Base-by-base conservation (phyloP, 345 rosid species). In the Lepidium sativum region DNA sequence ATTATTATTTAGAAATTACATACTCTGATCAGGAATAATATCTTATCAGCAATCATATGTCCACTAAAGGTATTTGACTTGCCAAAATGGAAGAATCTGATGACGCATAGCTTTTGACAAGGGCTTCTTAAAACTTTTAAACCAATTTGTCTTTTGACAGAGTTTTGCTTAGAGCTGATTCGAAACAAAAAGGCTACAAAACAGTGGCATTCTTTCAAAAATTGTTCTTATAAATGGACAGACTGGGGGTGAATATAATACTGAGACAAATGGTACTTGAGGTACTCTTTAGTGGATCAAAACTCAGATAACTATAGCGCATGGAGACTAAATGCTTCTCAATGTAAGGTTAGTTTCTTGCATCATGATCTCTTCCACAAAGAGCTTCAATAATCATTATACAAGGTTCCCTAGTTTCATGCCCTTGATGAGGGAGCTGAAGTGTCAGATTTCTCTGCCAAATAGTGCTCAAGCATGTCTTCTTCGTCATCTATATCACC, bases 381-480 rank as follows among this genome's bases (percentile, higher is more conserved):
- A 48, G 31, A 49, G 65, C 54, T 48, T 21, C 13, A 39, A 29
- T 6, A 40, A 41, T 43, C 61, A 43, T 12, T 53, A 10, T 42
- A 16, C 3, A 60, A 67, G 52, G 77, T 38, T 68, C 20, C 60
- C 65, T 67, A 79, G 65, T 42, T 73, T 68, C 71, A 70, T 74
- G 82, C 66, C 75, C 74, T 80, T n/a, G 78, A 80, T 11, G 86
- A 67, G 64, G 86, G 92, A 18, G 79, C 14, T 1, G 89, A 80
- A 7, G 83, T 67, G 66, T 87, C 94, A 31, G 88, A 77, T 75
- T 92, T 92, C 86, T 89, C 96, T 0, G 96, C 96, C 70, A 90
- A 79, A 72, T 87, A 89, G 72, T 87, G 98, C 84, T 90, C 94
- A 18, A 92, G 84, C 96, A 92, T 89, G 70, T 87, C 98, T 57